These are phyloP conservation scores for Malus hybrid DNA, from an alignment of 331 rosid genomes.

Conservation along the genomic window DNA sequence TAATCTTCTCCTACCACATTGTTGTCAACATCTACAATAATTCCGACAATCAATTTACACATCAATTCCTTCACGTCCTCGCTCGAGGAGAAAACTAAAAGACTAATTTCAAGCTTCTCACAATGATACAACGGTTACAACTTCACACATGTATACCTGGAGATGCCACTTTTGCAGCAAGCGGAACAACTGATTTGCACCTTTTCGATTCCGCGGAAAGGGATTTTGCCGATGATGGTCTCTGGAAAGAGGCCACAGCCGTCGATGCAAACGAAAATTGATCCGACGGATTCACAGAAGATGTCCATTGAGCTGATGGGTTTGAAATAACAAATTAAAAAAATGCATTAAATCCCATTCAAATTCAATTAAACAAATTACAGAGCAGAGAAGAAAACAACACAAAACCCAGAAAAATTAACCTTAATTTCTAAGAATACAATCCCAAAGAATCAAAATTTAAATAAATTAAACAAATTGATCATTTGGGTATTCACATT, in stretches of 20 bases:
- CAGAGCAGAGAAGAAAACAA: background rate
- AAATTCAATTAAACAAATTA: background rate
- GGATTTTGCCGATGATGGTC: background rate
- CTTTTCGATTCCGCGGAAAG: background rate
- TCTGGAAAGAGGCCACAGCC: background rate
- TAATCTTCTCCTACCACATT: slow-evolving; percentile 41
- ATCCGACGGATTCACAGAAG: background rate
- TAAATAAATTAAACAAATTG: background rate
- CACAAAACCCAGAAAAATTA: background rate
- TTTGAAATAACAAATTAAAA: background rate
- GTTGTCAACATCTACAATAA: slow-evolving; percentile 51
- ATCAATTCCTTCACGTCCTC: background rate
- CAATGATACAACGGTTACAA: background rate
- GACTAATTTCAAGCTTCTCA: background rate
- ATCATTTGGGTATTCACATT: background rate
- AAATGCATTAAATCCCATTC: background rate
- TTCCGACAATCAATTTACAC: background rate
- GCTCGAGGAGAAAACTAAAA: background rate
- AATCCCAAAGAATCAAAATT: background rate
- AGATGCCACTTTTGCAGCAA: background rate
- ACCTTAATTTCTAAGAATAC: background rate
- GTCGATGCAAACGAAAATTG: background rate
- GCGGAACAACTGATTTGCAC: background rate
- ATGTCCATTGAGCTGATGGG: background rate
- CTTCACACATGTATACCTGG: slow-evolving; percentile 16